phyloP scores from a whole-genome alignment of 805 yeast genomes.

The Ogataea degrootiae region DNA sequence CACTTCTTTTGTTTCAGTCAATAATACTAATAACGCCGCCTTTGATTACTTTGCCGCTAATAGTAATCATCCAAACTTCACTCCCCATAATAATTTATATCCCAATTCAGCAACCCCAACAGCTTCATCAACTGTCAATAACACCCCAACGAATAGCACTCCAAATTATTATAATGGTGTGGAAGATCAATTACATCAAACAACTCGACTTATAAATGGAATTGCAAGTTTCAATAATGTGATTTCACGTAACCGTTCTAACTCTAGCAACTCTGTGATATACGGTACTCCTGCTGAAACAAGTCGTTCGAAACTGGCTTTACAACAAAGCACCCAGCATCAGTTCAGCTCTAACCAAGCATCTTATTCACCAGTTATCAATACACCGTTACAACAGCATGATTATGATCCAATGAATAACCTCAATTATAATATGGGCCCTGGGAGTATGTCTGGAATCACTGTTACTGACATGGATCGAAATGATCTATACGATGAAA shows the following conservation, averaged over 20 bases:
- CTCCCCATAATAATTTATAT: not conserved
- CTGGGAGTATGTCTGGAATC: no score
- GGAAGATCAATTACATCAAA: no score
- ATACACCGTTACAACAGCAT: constrained; percentile 16
- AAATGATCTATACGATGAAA: constrained; percentile 8
- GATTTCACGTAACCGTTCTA: constrained; percentile 13
- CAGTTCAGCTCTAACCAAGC: not conserved
- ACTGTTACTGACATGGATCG: no score
- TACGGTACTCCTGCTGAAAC: constrained; percentile 1
- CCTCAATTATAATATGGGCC: no score
- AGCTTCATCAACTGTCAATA: constrained; percentile 1
- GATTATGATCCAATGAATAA: constrained; percentile 6
- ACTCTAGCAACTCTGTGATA: constrained; percentile 16
- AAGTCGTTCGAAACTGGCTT: not conserved
- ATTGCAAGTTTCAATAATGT: not conserved
- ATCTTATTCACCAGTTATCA: constrained; percentile 15
- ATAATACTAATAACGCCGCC: not conserved
- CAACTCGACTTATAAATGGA: no score
- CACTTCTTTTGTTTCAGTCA: constrained; percentile 8
- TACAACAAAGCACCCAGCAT: constrained; percentile 3
- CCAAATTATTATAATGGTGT: no score
- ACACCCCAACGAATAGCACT: no score
- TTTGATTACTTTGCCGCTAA: not conserved
- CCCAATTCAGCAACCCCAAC: not conserved
- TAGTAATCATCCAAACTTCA: not conserved